These are phyloP conservation scores for Aristolochia fimbriata DNA, from an alignment of 164 flowering plant genomes.

Conservation along the genomic window DNA sequence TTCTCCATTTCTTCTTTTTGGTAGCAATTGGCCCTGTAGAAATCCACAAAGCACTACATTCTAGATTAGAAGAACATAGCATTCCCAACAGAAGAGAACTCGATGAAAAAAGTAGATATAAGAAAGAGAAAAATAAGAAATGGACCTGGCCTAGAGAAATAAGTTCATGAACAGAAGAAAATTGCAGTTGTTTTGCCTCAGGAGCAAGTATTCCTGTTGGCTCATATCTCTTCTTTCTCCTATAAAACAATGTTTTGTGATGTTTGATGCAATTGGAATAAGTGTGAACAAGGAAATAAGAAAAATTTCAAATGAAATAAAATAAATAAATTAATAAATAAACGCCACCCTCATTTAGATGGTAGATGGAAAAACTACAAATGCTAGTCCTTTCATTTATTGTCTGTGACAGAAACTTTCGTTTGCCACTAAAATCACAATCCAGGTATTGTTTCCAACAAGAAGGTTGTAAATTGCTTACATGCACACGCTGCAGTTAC, in stretches of 20 bases:
- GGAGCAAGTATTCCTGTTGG: slow-evolving; percentile 72
- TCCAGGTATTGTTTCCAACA: not conserved
- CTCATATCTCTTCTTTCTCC: slow-evolving; percentile 68
- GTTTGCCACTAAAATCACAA: too few relatives aligned
- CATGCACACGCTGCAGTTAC: slow-evolving; percentile 94
- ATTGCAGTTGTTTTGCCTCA: slow-evolving; percentile 43
- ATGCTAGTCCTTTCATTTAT: too few relatives aligned
- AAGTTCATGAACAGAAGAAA: slow-evolving; percentile 75
- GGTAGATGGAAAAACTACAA: not conserved
- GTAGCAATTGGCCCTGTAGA: not conserved
- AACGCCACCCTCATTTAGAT: not conserved
- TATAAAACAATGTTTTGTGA: slow-evolving; percentile 9
- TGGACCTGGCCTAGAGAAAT: slow-evolving; percentile 11
- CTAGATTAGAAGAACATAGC: not conserved
- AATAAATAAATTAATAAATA: too few relatives aligned
- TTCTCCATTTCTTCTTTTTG: not conserved
- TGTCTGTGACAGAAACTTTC: too few relatives aligned
- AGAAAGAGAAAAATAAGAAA: too few relatives aligned
- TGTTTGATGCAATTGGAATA: too few relatives aligned
- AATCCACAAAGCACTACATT: not conserved
- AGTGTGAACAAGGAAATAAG: too few relatives aligned
- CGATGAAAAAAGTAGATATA: not conserved
- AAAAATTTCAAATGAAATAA: too few relatives aligned
- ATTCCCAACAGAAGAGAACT: not conserved
- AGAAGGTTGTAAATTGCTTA: slow-evolving; percentile 11